A percentile compares a stretch with the other conserved stretches of the same genome.
Evolutionary conservation across 1,284 basidiomycete genomes (phyloP).

Genomic region (Meripilus lineatus): DNA sequence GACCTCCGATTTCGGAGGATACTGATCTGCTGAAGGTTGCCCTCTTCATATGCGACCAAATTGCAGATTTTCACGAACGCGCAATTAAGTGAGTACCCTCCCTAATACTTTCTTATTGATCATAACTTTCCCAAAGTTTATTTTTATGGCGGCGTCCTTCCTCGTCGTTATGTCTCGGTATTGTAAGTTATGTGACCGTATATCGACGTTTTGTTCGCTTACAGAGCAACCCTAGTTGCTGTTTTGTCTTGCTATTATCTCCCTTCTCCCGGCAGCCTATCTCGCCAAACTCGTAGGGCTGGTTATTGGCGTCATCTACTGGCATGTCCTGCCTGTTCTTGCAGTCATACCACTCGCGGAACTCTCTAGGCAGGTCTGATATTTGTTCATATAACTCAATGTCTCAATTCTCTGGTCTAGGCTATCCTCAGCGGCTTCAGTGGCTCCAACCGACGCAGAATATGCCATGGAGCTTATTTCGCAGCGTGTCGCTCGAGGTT

Average conservation of each 20-base stretch:
- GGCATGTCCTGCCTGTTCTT: slow-evolving; percentile 60
- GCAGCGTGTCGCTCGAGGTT: slow-evolving; percentile 50
- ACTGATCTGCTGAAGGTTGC: slow-evolving; percentile 40
- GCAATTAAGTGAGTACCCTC: slow-evolving; percentile 51
- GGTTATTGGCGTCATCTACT: slow-evolving; percentile 47
- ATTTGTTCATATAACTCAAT: too few relatives aligned
- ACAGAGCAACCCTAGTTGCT: too few relatives aligned
- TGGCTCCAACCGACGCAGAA: slow-evolving; percentile 63
- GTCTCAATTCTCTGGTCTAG: slow-evolving; percentile 9
- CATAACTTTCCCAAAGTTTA: slow-evolving; percentile 33
- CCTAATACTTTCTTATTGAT: background rate
- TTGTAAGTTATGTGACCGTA: too few relatives aligned
- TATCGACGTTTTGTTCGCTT: too few relatives aligned
- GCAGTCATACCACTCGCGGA: slow-evolving; percentile 44
- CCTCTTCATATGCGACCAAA: slow-evolving; percentile 38
- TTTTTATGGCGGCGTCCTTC: slow-evolving; percentile 58
- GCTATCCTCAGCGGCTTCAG: slow-evolving; percentile 41
- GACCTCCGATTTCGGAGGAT: slow-evolving; percentile 17
- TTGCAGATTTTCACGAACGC: slow-evolving; percentile 62
- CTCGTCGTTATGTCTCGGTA: slow-evolving; percentile 42
- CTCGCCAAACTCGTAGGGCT: slow-evolving; percentile 44
- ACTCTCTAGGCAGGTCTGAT: background rate
- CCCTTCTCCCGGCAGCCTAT: slow-evolving; percentile 45
- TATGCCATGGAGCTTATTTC: slow-evolving; percentile 66
- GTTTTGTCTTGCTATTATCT: slow-evolving; percentile 34